Evolutionary conservation across 2,329 filamentous ascomycete genomes (phyloP), one percentile per base, ranked within the genome.

Genomic region (Penicillium sp.): DNA sequence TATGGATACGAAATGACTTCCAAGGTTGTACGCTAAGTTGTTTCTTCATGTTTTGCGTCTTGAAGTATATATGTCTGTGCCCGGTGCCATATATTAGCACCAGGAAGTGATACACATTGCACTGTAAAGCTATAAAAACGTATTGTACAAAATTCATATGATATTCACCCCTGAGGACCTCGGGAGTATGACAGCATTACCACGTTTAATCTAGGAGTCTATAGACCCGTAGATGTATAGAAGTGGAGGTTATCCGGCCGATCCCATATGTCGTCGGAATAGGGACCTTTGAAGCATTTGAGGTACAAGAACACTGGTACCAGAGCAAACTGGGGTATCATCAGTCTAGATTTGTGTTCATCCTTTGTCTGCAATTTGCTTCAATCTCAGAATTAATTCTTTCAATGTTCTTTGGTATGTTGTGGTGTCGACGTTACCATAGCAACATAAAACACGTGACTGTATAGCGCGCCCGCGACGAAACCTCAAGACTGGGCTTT

Each of bases 381-480:
- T n/a, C 3, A 12, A 26, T 6, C 5, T 4, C 11, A 33, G 9
- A 48, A 26, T 43, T 7, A 11, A 28, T 31, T 16, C 4, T 31
- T 33, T 44, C 5, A 33, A 25, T 22, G 4, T 17, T 22, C 40
- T 36, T 6, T 28, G 47, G 41, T 26, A 45, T 55, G 61, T 65
- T 65, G 41, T 63, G 41, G 30, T n/a, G 16, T 4, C 1, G n/a
- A 31, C 25, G 55, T 66, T 42, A 31, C 58, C 59, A 59, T 65
- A 37, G 56, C 55, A 64, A 66, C 46, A 7, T 0, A 0, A 4
- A n/a, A 9, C 61, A 65, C 61, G 62, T 65, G 62, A 62, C 50
- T 37, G 1, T 10, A 36, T 44, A 50, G 58, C 59, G 57, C 61
- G 60, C 51, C 42, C 57, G 55, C 57, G 54, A 53, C 40, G 56